phyloP scores from a whole-genome alignment of 2,329 filamentous ascomycete genomes.

The Xylaria hypoxylon region DNA sequence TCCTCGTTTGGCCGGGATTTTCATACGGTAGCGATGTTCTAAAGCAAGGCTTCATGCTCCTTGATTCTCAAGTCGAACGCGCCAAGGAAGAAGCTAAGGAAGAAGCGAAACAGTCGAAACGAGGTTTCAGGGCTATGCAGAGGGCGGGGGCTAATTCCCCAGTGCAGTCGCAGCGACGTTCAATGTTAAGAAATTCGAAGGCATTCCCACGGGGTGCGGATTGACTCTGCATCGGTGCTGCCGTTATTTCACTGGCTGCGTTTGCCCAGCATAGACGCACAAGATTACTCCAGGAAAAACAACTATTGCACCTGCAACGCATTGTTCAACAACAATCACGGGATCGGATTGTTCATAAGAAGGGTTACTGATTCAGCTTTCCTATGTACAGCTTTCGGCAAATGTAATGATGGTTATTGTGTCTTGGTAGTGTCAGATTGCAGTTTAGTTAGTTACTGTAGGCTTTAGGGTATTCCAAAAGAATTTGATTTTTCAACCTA shows the following conservation, averaged over 20 bases:
- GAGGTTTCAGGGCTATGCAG: slow-evolving; percentile 18
- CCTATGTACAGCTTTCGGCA: slow-evolving; percentile 21
- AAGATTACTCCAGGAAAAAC: slow-evolving; percentile 20
- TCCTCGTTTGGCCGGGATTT: slow-evolving; percentile 35
- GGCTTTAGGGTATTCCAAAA: slow-evolving; percentile 12
- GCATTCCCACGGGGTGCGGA: background rate
- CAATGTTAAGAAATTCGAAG: slow-evolving; percentile 12
- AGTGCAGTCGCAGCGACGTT: background rate
- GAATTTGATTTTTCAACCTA: slow-evolving; percentile 5
- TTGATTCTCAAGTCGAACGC: slow-evolving; percentile 27
- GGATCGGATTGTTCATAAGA: slow-evolving; percentile 14
- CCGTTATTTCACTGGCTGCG: slow-evolving; percentile 20
- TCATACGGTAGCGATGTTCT: slow-evolving; percentile 29
- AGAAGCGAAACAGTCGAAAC: slow-evolving; percentile 12
- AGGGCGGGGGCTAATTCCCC: background rate
- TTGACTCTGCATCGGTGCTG: slow-evolving; percentile 24
- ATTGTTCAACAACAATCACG: slow-evolving; percentile 20
- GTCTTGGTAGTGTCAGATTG: slow-evolving; percentile 25
- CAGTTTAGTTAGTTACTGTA: slow-evolving; percentile 13
- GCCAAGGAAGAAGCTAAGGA: slow-evolving; percentile 32
- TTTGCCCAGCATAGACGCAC: slow-evolving; percentile 18
- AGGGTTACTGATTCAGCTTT: slow-evolving; percentile 8
- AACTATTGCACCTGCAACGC: slow-evolving; percentile 27
- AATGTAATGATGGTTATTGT: slow-evolving; percentile 22
- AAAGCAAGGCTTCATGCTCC: slow-evolving; percentile 37